phyloP scores from a whole-genome alignment of 176 grass and related monocot species.

The Coix lacrymajobi region DNA sequence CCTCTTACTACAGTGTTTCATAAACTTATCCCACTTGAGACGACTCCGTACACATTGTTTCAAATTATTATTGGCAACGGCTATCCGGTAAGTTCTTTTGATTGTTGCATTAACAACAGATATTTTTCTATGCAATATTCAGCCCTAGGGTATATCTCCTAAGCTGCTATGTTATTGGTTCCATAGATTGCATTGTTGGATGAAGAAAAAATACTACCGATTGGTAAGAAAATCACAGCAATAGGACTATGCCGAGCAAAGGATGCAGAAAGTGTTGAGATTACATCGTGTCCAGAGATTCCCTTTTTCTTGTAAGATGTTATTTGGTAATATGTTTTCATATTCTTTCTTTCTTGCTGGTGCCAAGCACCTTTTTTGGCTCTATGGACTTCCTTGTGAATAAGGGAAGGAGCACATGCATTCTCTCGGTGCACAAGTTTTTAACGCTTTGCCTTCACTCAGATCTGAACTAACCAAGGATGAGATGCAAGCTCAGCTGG shows the following conservation, averaged over 20 bases:
- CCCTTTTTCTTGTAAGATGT: constrained; percentile 92
- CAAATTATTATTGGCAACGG: constrained; percentile 81
- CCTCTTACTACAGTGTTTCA: constrained; percentile 88
- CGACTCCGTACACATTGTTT: constrained; percentile 76
- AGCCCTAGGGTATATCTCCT: not conserved
- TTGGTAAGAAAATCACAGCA: constrained; percentile 87
- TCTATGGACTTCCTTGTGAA: not conserved
- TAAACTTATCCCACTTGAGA: constrained; percentile 75
- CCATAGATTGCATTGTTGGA: constrained; percentile 79
- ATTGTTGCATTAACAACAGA: not conserved
- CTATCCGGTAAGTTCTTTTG: constrained; percentile 68
- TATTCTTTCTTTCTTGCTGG: not conserved
- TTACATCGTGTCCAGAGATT: constrained; percentile 61
- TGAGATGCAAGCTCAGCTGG: constrained; percentile 70
- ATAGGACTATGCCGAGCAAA: constrained; percentile 57
- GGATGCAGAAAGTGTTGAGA: constrained; percentile 55
- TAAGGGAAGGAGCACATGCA: not conserved
- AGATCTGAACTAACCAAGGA: constrained; percentile 89
- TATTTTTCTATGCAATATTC: not conserved
- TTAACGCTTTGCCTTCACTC: constrained; percentile 24
- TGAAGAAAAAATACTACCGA: constrained; percentile 96
- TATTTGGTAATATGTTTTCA: not conserved
- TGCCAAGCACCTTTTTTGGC: not conserved
- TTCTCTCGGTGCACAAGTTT: constrained; percentile 20
- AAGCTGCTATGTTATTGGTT: constrained; percentile 15